A percentile compares a stretch with the other conserved stretches of the same genome.
Evolutionary conservation across 2,329 filamentous ascomycete species (phyloP).

Genomic region (Beauveria sp.): DNA sequence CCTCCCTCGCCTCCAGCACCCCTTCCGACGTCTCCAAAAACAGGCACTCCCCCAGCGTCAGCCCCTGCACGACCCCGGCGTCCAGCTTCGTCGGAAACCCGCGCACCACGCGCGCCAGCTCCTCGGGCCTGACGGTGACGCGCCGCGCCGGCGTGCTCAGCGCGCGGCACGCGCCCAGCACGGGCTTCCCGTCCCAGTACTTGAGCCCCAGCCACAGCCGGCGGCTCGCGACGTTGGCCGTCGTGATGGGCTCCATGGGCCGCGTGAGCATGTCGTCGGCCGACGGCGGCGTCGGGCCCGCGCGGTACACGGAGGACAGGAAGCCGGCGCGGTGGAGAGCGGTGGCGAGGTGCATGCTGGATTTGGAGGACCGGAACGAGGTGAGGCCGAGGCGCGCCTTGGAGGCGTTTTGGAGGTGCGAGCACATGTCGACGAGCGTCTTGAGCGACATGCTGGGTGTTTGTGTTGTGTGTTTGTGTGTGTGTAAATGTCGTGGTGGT

Average conservation of each 20-base stretch:
- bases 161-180: slow-evolving; percentile 58
- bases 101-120: slow-evolving; percentile 58
- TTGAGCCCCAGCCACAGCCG: slow-evolving; percentile 86
- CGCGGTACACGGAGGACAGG: slow-evolving; percentile 69
- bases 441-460: slow-evolving; percentile 44
- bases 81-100: slow-evolving; percentile 53
- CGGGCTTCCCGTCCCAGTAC: slow-evolving; percentile 78
- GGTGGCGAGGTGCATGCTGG: slow-evolving; percentile 68
- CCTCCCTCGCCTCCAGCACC: slow-evolving; percentile 75
- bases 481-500: background rate
- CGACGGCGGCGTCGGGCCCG: slow-evolving; percentile 48
- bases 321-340: slow-evolving; percentile 79
- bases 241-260: slow-evolving; percentile 53
- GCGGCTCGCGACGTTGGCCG: slow-evolving; percentile 63
- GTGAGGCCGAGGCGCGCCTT: slow-evolving; percentile 78
- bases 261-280: slow-evolving; percentile 36
- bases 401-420: slow-evolving; percentile 84
- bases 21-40: slow-evolving; percentile 73
- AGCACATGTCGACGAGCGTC: slow-evolving; percentile 73
- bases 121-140: slow-evolving; percentile 56
- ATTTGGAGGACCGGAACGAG: slow-evolving; percentile 71
- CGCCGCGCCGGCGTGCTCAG: slow-evolving; percentile 69
- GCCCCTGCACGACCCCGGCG: slow-evolving; percentile 63
- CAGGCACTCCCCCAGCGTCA: slow-evolving; percentile 75
- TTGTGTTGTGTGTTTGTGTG: background rate